phyloP scores from a whole-genome alignment of 306 rosid species.

The Begonia loranthoides region DNA sequence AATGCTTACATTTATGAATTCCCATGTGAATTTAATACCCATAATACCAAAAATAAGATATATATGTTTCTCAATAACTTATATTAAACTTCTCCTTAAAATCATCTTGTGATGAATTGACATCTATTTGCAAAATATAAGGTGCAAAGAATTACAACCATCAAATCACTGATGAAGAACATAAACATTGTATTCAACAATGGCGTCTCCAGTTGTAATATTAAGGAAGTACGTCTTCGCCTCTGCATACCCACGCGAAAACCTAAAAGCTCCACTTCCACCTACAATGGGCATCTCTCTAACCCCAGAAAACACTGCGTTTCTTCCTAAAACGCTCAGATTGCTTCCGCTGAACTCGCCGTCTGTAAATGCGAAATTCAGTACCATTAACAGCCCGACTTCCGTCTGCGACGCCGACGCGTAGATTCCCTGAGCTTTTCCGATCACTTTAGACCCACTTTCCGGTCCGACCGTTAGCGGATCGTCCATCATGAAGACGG shows the following conservation, averaged over 20 bases:
- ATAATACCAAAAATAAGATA: too few relatives aligned
- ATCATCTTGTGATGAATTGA: too few relatives aligned
- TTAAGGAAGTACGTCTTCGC: conserved; percentile 20
- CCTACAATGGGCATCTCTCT: conserved; percentile 72
- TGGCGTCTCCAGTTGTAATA: conserved; percentile 19
- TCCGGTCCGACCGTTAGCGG: conserved; percentile 36
- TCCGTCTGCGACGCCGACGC: conserved; percentile 45
- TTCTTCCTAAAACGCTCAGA: too few relatives aligned
- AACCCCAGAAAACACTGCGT: conserved; percentile 11
- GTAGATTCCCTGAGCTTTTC: conserved; percentile 56
- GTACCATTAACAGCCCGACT: conserved; percentile 31
- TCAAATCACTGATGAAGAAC: conserved; percentile 49
- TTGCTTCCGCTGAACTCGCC: conserved; percentile 49
- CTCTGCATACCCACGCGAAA: conserved; percentile 53
- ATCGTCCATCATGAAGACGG: conserved; percentile 46
- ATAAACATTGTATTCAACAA: conserved; percentile 45
- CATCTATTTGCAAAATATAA: too few relatives aligned
- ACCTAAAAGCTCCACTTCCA: conserved; percentile 52
- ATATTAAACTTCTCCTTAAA: too few relatives aligned
- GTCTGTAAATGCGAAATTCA: conserved; percentile 35
- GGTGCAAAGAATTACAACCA: too few relatives aligned
- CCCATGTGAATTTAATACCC: too few relatives aligned
- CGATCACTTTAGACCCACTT: conserved; percentile 20
- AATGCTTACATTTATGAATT: too few relatives aligned
- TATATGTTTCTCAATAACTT: too few relatives aligned